phyloP scores from a whole-genome alignment of 1,284 basidiomycete genomes.

The Cryptococcus hybrid region DNA sequence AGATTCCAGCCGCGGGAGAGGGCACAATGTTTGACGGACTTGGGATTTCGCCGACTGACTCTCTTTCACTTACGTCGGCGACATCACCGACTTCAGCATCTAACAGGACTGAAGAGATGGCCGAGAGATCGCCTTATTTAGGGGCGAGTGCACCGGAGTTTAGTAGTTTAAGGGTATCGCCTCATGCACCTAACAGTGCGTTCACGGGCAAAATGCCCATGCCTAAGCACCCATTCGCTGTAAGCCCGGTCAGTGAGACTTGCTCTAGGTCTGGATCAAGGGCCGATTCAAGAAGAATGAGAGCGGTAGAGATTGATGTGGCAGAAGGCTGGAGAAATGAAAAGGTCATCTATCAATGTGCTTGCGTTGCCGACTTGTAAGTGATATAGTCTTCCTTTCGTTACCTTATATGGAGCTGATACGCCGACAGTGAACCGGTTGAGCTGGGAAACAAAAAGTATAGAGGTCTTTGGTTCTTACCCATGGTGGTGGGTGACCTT shows the following conservation, averaged over 20 bases:
- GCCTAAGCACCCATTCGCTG: too few relatives aligned
- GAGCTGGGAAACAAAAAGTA: conserved; percentile 33
- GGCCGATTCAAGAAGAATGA: too few relatives aligned
- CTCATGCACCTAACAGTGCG: too few relatives aligned
- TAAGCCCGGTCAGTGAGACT: too few relatives aligned
- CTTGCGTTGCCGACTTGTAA: conserved; percentile 47
- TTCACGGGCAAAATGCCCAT: too few relatives aligned
- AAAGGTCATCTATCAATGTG: conserved; percentile 43
- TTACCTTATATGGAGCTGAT: not conserved
- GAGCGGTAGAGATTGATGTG: conserved; percentile 15
- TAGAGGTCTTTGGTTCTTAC: conserved; percentile 41
- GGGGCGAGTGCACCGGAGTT: too few relatives aligned
- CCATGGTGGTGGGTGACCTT: conserved; percentile 39
- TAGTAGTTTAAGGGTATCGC: too few relatives aligned
- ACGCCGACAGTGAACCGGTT: conserved; percentile 22
- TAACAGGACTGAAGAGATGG: too few relatives aligned
- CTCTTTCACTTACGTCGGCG: not conserved
- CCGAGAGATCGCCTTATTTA: too few relatives aligned
- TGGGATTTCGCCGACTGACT: conserved; percentile 20
- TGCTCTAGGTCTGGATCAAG: too few relatives aligned
- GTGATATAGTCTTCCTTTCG: conserved; percentile 1
- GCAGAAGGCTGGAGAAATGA: conserved; percentile 40
- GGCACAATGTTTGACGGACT: conserved; percentile 17
- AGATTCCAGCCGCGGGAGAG: conserved; percentile 18
- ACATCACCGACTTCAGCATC: too few relatives aligned